Conservation (phyloP, 2,329 filamentous ascomycete genomes). For the Helicocarpus griseus region DNA sequence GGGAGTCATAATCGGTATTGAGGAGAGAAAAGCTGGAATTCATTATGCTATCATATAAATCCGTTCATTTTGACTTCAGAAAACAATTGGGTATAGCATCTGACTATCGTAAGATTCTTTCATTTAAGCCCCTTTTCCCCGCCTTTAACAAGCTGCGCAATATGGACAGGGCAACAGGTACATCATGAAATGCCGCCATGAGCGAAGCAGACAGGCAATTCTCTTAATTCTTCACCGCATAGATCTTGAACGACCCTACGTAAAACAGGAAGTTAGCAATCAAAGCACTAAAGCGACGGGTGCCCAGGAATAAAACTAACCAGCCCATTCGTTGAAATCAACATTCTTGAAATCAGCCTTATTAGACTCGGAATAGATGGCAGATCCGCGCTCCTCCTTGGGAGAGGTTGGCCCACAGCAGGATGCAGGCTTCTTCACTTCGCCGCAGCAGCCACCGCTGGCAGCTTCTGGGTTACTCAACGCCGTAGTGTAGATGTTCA, state of each 20-base stretch:
- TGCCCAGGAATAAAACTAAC: conserved; percentile 26
- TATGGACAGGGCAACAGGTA: neutral
- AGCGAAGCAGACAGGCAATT: neutral
- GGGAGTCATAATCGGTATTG: no score
- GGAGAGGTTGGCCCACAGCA: neutral
- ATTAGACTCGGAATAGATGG: neutral
- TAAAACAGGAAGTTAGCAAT: conserved; percentile 1
- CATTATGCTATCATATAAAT: no score
- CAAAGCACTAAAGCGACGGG: neutral
- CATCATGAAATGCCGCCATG: no score
- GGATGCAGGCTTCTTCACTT: conserved; percentile 1
- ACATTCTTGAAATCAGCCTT: conserved; percentile 15
- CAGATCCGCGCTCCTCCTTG: neutral
- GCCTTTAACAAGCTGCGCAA: no score
- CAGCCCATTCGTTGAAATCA: conserved; percentile 44
- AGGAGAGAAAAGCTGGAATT: no score
- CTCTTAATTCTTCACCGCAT: conserved; percentile 42
- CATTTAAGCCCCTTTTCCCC: no score
- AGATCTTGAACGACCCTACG: conserved; percentile 42
- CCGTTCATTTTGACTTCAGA: no score
- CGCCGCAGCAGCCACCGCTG: conserved; percentile 3
- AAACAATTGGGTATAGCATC: no score
- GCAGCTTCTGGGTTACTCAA: conserved; percentile 11
- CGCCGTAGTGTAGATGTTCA: conserved; percentile 38
- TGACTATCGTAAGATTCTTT: no score